phyloP scores from a whole-genome alignment of 192 early-diverging fungal species.

The Umbelopsis vinacea region DNA sequence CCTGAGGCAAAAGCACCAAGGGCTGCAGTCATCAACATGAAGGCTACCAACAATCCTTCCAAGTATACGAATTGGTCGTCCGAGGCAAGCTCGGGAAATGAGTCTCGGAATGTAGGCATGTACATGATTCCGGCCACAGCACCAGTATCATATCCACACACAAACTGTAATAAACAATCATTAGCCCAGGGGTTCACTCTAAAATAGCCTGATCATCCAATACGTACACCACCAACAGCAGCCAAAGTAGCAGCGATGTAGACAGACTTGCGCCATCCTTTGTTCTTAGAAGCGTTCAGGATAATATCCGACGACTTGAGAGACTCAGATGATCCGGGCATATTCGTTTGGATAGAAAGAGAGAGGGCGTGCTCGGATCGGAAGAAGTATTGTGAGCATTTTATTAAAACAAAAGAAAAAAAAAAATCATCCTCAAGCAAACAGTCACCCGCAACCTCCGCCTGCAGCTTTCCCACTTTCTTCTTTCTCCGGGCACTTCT shows the following conservation, averaged over 20 bases:
- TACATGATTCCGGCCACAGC: slow-evolving; percentile 29
- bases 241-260: slow-evolving; percentile 36
- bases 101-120: slow-evolving; percentile 22
- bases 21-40: slow-evolving; percentile 40
- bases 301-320: slow-evolving; percentile 12
- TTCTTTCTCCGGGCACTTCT: too few relatives aligned
- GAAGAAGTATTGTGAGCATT: background rate
- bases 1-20: slow-evolving; percentile 37
- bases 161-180: background rate
- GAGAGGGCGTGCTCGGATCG: background rate
- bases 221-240: slow-evolving; percentile 33
- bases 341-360: background rate
- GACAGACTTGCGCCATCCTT: slow-evolving; percentile 29
- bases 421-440: background rate
- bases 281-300: background rate
- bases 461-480: too few relatives aligned
- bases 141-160: slow-evolving; percentile 41
- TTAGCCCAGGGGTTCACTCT: background rate
- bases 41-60: slow-evolving; percentile 35
- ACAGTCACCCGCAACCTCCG: background rate
- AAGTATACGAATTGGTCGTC: slow-evolving; percentile 26
- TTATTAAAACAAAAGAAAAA: background rate
- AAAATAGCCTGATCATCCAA: background rate
- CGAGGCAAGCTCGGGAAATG: slow-evolving; percentile 21
- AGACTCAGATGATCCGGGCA: background rate